Evolutionary conservation across 768 basidiomycete genomes (phyloP), one percentile per base, ranked within the genome.

Genomic region (Mycena vulgaris): DNA sequence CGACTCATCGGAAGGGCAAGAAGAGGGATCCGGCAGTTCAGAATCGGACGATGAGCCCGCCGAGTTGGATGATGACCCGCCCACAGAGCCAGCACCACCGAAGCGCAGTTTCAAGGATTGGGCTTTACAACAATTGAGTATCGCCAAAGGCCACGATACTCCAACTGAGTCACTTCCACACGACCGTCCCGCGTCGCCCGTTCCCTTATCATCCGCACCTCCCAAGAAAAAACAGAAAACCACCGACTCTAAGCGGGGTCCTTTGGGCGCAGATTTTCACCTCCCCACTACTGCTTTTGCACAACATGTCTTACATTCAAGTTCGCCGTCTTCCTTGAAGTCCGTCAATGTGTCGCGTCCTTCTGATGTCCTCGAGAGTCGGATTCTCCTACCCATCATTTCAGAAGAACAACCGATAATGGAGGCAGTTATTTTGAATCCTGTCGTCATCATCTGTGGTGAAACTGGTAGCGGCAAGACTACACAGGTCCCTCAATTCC

Each of bases 401-500:
- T 90, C 93, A 9, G 97, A 99, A 79, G 98, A 99, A 76, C 96
- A 99, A 76, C 87, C 90, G 2, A 95, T 99, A 63, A 93, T 99
- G 91, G 96, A 97, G 76, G 89, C 95, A 6, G 90, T 99, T 51
- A 80, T 95, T 62, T 83, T 98, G 39, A 91, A 99, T 78, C 90
- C 93, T 0, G 93, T 97, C 8, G 92, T 96, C 31, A 88, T 97
- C 65, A 91, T 98, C 49, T 88, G 87, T 63, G 88, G 98, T 80
- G 97, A 99, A 85, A 99, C 98, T 19, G 98, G 98, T 56, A 97
- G 95, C 77, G 98, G 98, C 52, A 99, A 99, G 83, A 99, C 98
- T 1, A 99, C 98, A 0, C 98, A 99, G 79, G 91, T 99, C 9
- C 98, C 98, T 14, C 98, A 99, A 79, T 98, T 99, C 81, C 85